Conservation (phyloP, 139 green algal species). For the Tetratostichococcus sp. region DNA sequence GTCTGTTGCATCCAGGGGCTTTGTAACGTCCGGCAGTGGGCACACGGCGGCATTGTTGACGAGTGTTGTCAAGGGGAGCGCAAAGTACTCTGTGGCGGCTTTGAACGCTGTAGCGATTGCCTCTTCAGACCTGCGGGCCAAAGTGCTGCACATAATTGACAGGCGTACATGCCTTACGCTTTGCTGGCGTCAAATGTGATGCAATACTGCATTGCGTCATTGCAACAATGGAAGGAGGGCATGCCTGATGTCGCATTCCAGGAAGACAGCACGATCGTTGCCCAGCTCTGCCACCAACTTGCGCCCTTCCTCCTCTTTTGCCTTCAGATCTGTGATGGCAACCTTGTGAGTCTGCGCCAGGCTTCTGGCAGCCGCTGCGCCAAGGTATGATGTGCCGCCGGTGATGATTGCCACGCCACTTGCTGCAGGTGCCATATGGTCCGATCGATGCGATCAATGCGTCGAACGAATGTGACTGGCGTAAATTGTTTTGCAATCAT, state of each 20-base stretch:
- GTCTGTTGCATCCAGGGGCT: not conserved
- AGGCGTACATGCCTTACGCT: not conserved
- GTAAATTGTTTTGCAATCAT: too few species aligned
- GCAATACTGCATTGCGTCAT: too few species aligned
- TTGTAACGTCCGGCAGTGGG: not conserved
- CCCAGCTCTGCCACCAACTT: not conserved
- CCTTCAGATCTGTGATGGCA: not conserved
- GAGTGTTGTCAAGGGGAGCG: not conserved
- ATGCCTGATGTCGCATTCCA: not conserved
- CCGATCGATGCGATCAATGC: too few species aligned
- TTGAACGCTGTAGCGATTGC: too few species aligned
- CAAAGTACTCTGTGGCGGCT: too few species aligned
- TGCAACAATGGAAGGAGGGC: too few species aligned
- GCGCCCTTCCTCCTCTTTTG: not conserved
- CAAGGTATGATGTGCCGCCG: not conserved
- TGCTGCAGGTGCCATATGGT: not conserved
- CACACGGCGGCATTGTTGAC: not conserved
- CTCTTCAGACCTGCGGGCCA: too few species aligned
- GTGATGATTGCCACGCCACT: not conserved
- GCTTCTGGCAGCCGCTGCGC: too few species aligned
- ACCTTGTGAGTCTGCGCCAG: not conserved
- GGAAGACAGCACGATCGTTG: not conserved
- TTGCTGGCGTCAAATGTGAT: too few species aligned
- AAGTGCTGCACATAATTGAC: not conserved
- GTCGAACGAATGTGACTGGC: too few species aligned